A percentile compares a stretch with the other conserved stretches of the same genome.
Conservation (phyloP, 306 rosid species). For the Prinsepia uniflora region DNA sequence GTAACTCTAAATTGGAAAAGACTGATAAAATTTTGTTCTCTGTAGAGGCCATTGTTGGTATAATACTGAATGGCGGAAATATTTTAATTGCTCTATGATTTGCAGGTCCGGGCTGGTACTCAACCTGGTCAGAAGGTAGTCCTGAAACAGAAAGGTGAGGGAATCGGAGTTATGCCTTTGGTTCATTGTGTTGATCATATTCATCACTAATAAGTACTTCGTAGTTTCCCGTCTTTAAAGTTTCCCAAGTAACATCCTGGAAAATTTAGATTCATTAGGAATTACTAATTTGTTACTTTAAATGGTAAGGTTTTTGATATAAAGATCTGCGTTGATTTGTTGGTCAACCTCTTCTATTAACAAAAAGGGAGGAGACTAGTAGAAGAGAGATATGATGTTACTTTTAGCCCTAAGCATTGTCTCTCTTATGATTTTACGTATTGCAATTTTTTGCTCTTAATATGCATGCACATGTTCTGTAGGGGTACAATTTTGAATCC, state of each 20-base stretch:
- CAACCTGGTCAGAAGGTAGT: slow-evolving; percentile 92
- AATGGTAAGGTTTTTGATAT: neutral
- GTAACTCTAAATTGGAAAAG: neutral
- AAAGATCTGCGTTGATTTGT: neutral
- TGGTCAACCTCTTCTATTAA: neutral
- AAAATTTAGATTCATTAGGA: neutral
- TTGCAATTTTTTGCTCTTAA: no score
- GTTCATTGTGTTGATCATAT: neutral
- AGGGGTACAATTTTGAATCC: no score
- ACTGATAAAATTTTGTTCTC: neutral
- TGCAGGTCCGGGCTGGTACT: slow-evolving; percentile 80
- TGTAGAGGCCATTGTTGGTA: neutral
- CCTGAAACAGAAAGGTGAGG: slow-evolving; percentile 86
- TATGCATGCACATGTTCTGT: no score
- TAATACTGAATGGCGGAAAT: neutral
- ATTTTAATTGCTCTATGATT: slow-evolving; percentile 19
- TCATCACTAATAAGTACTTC: neutral
- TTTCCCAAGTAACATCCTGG: neutral
- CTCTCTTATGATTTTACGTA: neutral
- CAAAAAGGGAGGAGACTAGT: neutral
- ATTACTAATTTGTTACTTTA: neutral
- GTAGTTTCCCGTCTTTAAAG: neutral
- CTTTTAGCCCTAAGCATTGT: neutral
- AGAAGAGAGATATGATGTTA: neutral
- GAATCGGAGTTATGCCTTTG: slow-evolving; percentile 1